Conservation (phyloP, 495 filamentous ascomycete species). For the Copromyces sp. region DNA sequence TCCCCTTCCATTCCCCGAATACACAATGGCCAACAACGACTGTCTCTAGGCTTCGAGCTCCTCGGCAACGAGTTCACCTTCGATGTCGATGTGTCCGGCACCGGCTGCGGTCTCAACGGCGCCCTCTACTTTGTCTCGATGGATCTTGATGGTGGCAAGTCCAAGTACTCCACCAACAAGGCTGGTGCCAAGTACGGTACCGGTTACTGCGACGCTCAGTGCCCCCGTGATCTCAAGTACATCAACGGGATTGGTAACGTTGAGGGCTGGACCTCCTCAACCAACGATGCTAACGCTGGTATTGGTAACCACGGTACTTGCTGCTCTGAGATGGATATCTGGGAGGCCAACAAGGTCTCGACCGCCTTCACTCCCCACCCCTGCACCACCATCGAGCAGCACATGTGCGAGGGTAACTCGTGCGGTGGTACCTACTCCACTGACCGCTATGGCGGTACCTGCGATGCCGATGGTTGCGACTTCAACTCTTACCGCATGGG, state of each 20-base stretch:
- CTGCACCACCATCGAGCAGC: slow-evolving; percentile 47
- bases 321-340: slow-evolving; percentile 68
- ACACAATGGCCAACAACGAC: neutral
- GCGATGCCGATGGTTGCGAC: slow-evolving; percentile 65
- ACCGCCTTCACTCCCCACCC: slow-evolving; percentile 58
- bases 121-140: slow-evolving; percentile 52
- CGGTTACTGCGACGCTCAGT: slow-evolving; percentile 52
- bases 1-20: neutral
- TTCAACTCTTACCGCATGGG: slow-evolving; percentile 68
- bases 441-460: slow-evolving; percentile 46
- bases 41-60: slow-evolving; percentile 34
- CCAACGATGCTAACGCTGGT: slow-evolving; percentile 51
- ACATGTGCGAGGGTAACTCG: slow-evolving; percentile 40
- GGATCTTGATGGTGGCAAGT: slow-evolving; percentile 44
- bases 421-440: slow-evolving; percentile 43
- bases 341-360: slow-evolving; percentile 60
- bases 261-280: slow-evolving; percentile 50
- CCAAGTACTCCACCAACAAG: slow-evolving; percentile 43
- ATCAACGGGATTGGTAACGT: slow-evolving; percentile 46
- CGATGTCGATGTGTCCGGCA: slow-evolving; percentile 46
- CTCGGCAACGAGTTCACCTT: slow-evolving; percentile 51
- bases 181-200: slow-evolving; percentile 49
- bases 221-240: slow-evolving; percentile 44
- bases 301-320: slow-evolving; percentile 52
- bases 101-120: slow-evolving; percentile 47